Conservation (phyloP, 176 grass and related monocot species). For the Carex parvula region DNA sequence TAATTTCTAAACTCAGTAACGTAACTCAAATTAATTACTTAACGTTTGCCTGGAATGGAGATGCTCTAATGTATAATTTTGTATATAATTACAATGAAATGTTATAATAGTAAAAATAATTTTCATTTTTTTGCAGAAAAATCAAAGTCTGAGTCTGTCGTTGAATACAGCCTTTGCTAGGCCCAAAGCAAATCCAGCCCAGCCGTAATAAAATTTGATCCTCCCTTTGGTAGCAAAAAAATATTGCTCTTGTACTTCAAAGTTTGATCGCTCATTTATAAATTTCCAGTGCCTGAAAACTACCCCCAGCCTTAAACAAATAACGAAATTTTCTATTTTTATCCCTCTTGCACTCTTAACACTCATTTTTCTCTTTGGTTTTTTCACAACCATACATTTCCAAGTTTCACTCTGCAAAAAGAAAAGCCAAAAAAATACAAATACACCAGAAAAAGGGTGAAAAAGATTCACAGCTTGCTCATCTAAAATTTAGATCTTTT, state of each 20-base stretch:
- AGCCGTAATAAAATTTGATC: background rate
- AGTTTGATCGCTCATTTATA: background rate
- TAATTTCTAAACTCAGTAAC: too few relatives aligned
- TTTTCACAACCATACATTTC: background rate
- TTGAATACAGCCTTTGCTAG: background rate
- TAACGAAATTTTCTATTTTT: conserved; percentile 7
- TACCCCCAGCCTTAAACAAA: conserved; percentile 5
- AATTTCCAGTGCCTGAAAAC: background rate
- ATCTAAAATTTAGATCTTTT: conserved; percentile 10
- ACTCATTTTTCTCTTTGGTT: background rate
- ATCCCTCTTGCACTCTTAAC: conserved; percentile 12
- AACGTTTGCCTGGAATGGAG: too few relatives aligned
- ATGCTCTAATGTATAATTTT: too few relatives aligned
- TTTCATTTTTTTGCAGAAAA: background rate
- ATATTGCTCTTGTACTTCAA: background rate
- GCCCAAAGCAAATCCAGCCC: background rate
- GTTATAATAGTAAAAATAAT: too few relatives aligned
- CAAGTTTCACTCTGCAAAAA: background rate
- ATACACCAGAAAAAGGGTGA: background rate
- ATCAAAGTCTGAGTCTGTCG: too few relatives aligned
- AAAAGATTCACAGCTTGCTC: background rate
- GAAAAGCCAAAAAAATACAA: background rate
- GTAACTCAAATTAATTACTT: too few relatives aligned
- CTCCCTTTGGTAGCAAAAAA: background rate
- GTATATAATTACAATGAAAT: too few relatives aligned